Conservation (phyloP, 495 filamentous ascomycete species). For the Tuber aestivum region DNA sequence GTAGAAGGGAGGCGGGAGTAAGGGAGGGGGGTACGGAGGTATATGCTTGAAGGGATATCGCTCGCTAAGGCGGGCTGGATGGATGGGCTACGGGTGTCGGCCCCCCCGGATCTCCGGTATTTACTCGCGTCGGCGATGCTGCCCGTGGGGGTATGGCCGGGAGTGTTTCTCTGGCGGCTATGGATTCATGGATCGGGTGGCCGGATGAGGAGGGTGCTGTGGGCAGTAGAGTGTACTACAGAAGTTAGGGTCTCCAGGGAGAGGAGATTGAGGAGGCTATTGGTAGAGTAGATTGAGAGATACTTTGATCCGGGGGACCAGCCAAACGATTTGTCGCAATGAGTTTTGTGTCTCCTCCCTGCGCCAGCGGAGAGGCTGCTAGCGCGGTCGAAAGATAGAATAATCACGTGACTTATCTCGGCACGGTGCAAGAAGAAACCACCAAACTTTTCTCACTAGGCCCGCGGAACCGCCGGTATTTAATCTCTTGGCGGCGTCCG, state of each 20-base stretch:
- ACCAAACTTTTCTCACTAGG: no score
- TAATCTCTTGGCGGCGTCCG: no score
- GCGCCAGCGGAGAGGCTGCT: no score
- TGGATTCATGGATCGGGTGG: background rate
- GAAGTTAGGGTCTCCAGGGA: constrained; percentile 16
- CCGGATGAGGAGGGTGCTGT: background rate
- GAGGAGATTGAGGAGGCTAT: background rate
- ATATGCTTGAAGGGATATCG: background rate
- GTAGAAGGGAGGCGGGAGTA: background rate
- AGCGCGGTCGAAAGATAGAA: no score
- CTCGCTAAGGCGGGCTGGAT: constrained; percentile 6
- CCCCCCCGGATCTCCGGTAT: background rate
- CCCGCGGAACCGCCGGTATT: no score
- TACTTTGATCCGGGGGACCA: no score
- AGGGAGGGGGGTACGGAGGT: background rate
- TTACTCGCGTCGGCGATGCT: constrained; percentile 8
- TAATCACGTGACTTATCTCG: no score
- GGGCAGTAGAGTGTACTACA: constrained; percentile 15
- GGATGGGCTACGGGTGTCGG: background rate
- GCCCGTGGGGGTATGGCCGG: constrained; percentile 15
- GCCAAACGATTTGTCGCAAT: no score
- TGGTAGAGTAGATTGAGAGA: no score
- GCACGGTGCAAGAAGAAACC: no score
- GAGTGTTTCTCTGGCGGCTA: constrained; percentile 15
- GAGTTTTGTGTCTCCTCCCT: no score